phyloP scores from a whole-genome alignment of 495 filamentous ascomycete genomes.

The Xeromyces bisporus region DNA sequence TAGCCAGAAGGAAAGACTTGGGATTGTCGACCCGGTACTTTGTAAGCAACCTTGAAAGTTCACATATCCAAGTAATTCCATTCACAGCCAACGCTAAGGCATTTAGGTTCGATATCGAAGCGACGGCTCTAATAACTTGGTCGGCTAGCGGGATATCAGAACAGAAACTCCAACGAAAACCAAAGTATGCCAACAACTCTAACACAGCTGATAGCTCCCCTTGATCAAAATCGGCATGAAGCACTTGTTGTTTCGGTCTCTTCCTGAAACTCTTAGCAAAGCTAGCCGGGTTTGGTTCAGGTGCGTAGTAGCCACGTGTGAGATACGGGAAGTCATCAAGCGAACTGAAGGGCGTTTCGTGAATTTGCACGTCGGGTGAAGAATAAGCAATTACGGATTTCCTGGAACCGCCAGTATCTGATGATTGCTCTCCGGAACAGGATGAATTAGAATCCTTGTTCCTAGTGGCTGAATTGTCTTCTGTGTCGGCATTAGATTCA shows the following conservation, averaged over 20 bases:
- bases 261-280: slow-evolving; percentile 3
- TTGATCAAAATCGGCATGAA: slow-evolving; percentile 8
- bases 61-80: slow-evolving; percentile 3
- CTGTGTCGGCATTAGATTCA: not conserved
- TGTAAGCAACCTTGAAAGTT: slow-evolving; percentile 1
- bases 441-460: not conserved
- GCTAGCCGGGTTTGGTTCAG: slow-evolving; percentile 4
- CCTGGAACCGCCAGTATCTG: not conserved
- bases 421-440: not conserved
- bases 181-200: slow-evolving; percentile 3
- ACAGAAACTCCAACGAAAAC: not conserved
- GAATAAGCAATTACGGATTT: not conserved
- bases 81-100: not conserved
- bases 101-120: not conserved
- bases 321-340: slow-evolving; percentile 3
- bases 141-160: slow-evolving; percentile 6
- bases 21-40: not conserved
- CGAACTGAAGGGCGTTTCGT: slow-evolving; percentile 1
- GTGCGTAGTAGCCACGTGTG: slow-evolving; percentile 3
- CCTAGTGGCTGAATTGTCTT: not conserved
- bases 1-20: not conserved
- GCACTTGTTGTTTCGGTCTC: not conserved
- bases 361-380: slow-evolving; percentile 4
- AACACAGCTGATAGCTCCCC: slow-evolving; percentile 7
- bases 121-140: slow-evolving; percentile 5